Base-by-base conservation (phyloP, 2,329 filamentous ascomycete genomes). In the Cytospora mali region DNA sequence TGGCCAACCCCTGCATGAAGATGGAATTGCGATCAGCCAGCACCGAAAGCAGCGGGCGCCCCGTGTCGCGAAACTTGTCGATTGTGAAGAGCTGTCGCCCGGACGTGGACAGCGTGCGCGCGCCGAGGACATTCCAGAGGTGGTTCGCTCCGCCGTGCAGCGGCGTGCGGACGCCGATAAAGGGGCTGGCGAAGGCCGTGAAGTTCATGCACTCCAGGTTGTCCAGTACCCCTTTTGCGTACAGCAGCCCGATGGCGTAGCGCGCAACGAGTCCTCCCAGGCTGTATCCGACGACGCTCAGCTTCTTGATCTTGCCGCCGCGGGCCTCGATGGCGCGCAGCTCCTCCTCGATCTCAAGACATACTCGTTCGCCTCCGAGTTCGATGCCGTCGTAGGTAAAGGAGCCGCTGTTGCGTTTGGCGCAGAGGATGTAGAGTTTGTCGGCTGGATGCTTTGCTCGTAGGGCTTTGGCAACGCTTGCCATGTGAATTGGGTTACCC, bases 241-340 rank as follows among this genome's bases (percentile, higher is more conserved):
- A 86, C 4, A 98, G 81, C 70, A 98, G 78, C 0, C 94, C 94
- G 62, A 97, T 84, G 2, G 91, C 90, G 77, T 97, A 98, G 64
- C 94, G 84, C 11, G 92, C 88, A 5, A 98, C 87, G 7, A 98
- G 80, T 0, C 94, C 94, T 52, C 94, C 94, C 1, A 97, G 81
- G 0, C 92, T 96, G 75, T 98, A 97, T 46, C 94, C 94, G 50
- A 94, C 84, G 48, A 98, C 81, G 73, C 93, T 97, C 67, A 98
- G 80, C 76, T 93, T 96, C 54, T 79, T 88, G 70, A 97, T 89
- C 49, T 85, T 83, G 68, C 89, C 85, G 25, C 92, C 93, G 29
- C 81, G 79, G 49, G 77, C 77, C 55, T 84, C 81, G 57, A 88
- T 81, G 51, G 75, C 73, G 61, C 82, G 80, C 61, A 90, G 72